Evolutionary conservation across 2,329 filamentous ascomycete genomes (phyloP).

Genomic region (Chaetomium olivaceum): DNA sequence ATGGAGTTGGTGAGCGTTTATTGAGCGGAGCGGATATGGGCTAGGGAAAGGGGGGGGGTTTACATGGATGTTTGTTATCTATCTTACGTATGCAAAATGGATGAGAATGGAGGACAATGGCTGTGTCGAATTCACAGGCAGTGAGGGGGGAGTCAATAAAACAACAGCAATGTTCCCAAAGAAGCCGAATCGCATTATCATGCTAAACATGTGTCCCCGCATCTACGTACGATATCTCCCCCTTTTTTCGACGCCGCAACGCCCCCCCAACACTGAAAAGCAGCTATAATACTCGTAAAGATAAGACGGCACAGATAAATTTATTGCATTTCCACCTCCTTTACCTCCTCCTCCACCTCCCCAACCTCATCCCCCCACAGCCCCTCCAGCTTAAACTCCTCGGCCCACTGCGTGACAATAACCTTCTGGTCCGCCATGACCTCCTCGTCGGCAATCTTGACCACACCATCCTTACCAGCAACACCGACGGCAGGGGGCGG

Average conservation of each 20-base stretch:
- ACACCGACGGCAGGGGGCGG: constrained; percentile 57
- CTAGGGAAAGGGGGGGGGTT: too few relatives aligned
- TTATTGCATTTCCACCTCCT: constrained; percentile 55
- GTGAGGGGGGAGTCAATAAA: neutral
- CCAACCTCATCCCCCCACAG: constrained; percentile 71
- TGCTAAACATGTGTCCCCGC: neutral
- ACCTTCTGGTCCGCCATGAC: constrained; percentile 70
- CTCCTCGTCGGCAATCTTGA: constrained; percentile 45
- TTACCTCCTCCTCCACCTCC: constrained; percentile 34
- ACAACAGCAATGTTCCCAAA: neutral
- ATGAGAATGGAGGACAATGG: neutral
- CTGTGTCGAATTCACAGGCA: neutral
- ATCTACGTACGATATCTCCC: neutral
- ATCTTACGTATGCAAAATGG: neutral
- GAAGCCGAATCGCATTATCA: neutral
- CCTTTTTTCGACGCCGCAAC: constrained; percentile 26
- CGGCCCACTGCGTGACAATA: constrained; percentile 89
- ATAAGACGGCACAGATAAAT: constrained; percentile 31
- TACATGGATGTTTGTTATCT: neutral
- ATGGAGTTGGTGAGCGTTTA: constrained; percentile 60
- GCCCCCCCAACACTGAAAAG: neutral
- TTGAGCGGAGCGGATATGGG: constrained; percentile 5
- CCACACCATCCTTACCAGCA: constrained; percentile 36
- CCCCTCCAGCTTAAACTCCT: constrained; percentile 93
- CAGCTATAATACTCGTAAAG: neutral